Percentiles rank a stretch among this genome's conserved stretches.
phyloP scores from a whole-genome alignment of 1,284 basidiomycete genomes.

The Ganoderma multipileum region DNA sequence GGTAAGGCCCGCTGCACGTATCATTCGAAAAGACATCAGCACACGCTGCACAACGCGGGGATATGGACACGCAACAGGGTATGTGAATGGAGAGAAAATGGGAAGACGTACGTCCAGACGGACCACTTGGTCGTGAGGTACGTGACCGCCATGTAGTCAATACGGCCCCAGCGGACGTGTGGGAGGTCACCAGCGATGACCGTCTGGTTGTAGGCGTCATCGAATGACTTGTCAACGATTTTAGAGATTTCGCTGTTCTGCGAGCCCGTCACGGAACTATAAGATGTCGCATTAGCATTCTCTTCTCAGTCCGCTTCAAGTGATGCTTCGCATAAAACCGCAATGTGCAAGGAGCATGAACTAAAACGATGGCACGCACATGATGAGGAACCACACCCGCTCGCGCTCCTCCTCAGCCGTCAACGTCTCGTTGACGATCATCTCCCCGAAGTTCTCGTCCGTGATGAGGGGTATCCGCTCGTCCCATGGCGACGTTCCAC shows the following conservation, averaged over 20 bases:
- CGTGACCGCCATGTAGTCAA: constrained; percentile 85
- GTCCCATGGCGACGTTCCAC: constrained; percentile 67
- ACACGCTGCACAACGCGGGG: not conserved
- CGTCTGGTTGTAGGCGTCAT: constrained; percentile 70
- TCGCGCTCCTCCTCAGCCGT: constrained; percentile 64
- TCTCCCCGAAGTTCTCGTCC: constrained; percentile 73
- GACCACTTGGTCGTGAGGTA: constrained; percentile 80
- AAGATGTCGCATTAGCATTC: not conserved
- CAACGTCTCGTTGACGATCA: constrained; percentile 71
- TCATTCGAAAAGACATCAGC: not conserved
- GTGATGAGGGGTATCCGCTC: constrained; percentile 74
- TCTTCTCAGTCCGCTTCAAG: not conserved
- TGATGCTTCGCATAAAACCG: not conserved
- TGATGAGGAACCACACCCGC: constrained; percentile 73
- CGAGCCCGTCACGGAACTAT: constrained; percentile 67
- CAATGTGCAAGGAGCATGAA: not conserved
- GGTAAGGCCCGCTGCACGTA: constrained; percentile 65
- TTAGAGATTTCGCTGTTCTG: constrained; percentile 70
- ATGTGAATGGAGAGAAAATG: constrained; percentile 10
- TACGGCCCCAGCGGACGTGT: constrained; percentile 76
- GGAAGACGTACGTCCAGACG: constrained; percentile 71
- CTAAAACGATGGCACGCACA: constrained; percentile 53
- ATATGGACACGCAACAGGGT: not conserved
- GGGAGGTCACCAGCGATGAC: constrained; percentile 67
- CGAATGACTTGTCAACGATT: constrained; percentile 72